phyloP scores from a whole-genome alignment of 352 stramenopile species.

The Plasmopara viticola region DNA sequence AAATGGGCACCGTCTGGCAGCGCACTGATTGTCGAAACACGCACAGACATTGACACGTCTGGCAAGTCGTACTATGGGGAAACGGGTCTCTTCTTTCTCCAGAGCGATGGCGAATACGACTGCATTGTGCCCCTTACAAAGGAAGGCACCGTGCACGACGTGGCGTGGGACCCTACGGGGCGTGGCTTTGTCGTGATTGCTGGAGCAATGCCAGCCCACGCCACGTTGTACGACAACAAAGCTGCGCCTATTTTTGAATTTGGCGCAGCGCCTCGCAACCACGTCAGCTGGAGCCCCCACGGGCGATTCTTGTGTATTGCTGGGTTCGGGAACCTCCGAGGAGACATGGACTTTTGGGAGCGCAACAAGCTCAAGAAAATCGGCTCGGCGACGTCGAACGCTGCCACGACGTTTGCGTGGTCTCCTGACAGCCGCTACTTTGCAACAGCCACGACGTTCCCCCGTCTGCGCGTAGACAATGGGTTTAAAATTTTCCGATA shows the following conservation, averaged over 20 bases:
- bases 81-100: slow-evolving; percentile 93
- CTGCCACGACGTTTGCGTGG: slow-evolving; percentile 84
- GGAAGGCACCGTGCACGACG: slow-evolving; percentile 90
- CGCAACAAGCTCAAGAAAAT: slow-evolving; percentile 96
- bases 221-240: slow-evolving; percentile 96
- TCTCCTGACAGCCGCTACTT: slow-evolving; percentile 94
- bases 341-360: slow-evolving; percentile 95
- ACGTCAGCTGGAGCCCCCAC: slow-evolving; percentile 92
- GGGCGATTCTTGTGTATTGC: slow-evolving; percentile 93
- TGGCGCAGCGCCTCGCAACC: slow-evolving; percentile 93
- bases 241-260: slow-evolving; percentile 94
- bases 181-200: slow-evolving; percentile 93
- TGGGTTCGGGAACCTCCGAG: slow-evolving; percentile 96
- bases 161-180: slow-evolving; percentile 91
- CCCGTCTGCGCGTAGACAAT: slow-evolving; percentile 99
- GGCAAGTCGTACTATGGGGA: slow-evolving; percentile 98
- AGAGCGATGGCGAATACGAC: slow-evolving; percentile 88
- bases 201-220: slow-evolving; percentile 91
- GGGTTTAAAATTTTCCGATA: slow-evolving; percentile 96
- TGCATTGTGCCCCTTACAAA: slow-evolving; percentile 88
- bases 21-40: slow-evolving; percentile 86
- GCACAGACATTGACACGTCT: slow-evolving; percentile 88
- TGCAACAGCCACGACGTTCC: slow-evolving; percentile 93
- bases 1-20: slow-evolving; percentile 87
- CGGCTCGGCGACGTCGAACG: slow-evolving; percentile 75